Conservation (phyloP, 2,329 filamentous ascomycete species). For the Botrytis pseudocinerea region DNA sequence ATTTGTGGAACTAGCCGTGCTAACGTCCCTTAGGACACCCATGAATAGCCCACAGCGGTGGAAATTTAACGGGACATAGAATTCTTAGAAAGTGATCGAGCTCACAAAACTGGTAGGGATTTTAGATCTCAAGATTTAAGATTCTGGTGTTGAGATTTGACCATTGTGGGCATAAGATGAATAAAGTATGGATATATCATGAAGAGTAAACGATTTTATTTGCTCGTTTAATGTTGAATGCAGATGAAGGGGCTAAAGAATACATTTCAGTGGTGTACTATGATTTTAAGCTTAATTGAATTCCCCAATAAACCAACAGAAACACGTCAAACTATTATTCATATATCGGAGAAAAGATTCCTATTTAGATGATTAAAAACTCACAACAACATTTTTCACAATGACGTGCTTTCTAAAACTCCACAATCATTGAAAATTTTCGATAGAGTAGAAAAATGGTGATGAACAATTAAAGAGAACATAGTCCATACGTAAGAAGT, state of each 20-base stretch:
- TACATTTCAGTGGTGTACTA: background rate
- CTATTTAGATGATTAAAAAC: background rate
- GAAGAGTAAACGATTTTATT: background rate
- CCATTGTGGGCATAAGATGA: background rate
- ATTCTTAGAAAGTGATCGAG: background rate
- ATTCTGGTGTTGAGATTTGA: background rate
- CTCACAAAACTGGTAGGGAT: background rate
- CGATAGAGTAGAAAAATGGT: background rate
- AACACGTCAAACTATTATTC: background rate
- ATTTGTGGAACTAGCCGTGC: conserved; percentile 7
- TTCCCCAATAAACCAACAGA: background rate
- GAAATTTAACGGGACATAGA: background rate
- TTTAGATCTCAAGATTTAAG: background rate
- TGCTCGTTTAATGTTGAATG: background rate
- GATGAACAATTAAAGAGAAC: background rate
- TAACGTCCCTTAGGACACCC: background rate
- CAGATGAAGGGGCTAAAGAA: background rate
- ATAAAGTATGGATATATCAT: background rate
- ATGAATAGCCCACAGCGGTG: background rate
- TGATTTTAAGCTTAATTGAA: background rate
- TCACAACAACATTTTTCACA: background rate
- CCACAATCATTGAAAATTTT: conserved; percentile 1
- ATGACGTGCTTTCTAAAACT: conserved; percentile 1
- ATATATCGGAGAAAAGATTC: background rate
- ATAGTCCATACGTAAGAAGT: background rate